Conservation (phyloP, 2,329 filamentous ascomycete genomes). For the Talaromyces sp. region DNA sequence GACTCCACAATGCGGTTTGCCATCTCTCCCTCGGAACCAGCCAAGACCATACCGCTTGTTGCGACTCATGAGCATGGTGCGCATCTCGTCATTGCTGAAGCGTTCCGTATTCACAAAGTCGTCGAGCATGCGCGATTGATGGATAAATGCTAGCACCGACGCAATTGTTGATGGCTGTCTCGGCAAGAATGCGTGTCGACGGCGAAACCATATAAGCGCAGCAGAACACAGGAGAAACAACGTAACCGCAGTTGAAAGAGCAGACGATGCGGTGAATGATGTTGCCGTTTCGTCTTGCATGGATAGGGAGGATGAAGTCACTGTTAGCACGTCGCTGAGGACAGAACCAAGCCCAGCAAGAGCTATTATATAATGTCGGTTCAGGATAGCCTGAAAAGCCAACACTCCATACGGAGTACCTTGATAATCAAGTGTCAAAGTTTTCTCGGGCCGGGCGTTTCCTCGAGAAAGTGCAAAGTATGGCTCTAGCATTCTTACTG, state of each 20-base stretch:
- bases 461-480: slow-evolving; percentile 43
- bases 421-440: slow-evolving; percentile 45
- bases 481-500: slow-evolving; percentile 44
- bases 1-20: slow-evolving; percentile 67
- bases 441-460: slow-evolving; percentile 38
- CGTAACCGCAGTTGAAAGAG: slow-evolving; percentile 58
- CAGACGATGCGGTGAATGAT: slow-evolving; percentile 63
- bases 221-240: slow-evolving; percentile 58
- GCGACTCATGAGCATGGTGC: slow-evolving; percentile 51
- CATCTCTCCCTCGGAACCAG: slow-evolving; percentile 70
- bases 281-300: slow-evolving; percentile 43
- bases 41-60: slow-evolving; percentile 68
- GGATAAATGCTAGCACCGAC: slow-evolving; percentile 68
- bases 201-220: slow-evolving; percentile 53
- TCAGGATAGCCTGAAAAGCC: slow-evolving; percentile 37
- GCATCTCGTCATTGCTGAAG: slow-evolving; percentile 57
- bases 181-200: slow-evolving; percentile 66
- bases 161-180: slow-evolving; percentile 75
- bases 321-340: slow-evolving; percentile 42
- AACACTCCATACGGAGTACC: slow-evolving; percentile 42
- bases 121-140: slow-evolving; percentile 74
- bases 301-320: slow-evolving; percentile 43
- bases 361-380: slow-evolving; percentile 41
- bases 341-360: slow-evolving; percentile 41
- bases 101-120: slow-evolving; percentile 67